Base-by-base conservation (phyloP, 768 basidiomycete species). In the Pleurotus platypus region DNA sequence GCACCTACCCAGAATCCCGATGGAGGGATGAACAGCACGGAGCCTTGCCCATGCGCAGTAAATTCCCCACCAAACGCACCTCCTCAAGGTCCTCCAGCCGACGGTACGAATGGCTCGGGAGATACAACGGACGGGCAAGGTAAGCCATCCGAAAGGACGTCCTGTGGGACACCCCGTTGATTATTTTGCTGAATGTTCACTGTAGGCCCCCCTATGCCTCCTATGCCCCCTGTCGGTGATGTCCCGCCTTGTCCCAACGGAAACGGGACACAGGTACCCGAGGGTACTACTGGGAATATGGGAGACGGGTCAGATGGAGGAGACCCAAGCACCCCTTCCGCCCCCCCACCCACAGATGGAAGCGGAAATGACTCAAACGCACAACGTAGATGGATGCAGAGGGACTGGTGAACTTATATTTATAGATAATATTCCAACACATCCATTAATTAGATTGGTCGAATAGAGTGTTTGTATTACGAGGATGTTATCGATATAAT, bases 401-500 rank as follows among this genome's bases (percentile, higher is more conserved):
- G 43, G 20, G 38, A 27, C 54, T 47, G 57, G 16, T 40, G 53
- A 18, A 30, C n/a, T 48, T 35, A 58, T 47, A 49, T 43, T 35
- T 46, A 16, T 6, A 54, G 49, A 16, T 51, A 40, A 18, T 46
- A 20, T 42, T 22, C 16, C 11, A 35, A 26, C 24, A n/a, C 11
- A n/a, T 42, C 13, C 65, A 58, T 67, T 35, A 66, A 63, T 16
- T 45, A 45, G 8, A 45, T 13, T n/a, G 42, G 20, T 35, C 30
- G 30, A 35, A 35, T 35, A 11, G 30, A 9, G 30, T 16, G 20
- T 22, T 16, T 45, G 42, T 45, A 16, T 45, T 45, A 16, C 15
- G 42, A 45, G 11, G 12, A 45, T 35, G 30, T 16, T 13, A 45
- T 45, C n/a, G n/a, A 11, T 45, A 22, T 45, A 16, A 45, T 45